Evolutionary conservation across 495 filamentous ascomycete species (phyloP).

Genomic region (Talaromyces ruber): DNA sequence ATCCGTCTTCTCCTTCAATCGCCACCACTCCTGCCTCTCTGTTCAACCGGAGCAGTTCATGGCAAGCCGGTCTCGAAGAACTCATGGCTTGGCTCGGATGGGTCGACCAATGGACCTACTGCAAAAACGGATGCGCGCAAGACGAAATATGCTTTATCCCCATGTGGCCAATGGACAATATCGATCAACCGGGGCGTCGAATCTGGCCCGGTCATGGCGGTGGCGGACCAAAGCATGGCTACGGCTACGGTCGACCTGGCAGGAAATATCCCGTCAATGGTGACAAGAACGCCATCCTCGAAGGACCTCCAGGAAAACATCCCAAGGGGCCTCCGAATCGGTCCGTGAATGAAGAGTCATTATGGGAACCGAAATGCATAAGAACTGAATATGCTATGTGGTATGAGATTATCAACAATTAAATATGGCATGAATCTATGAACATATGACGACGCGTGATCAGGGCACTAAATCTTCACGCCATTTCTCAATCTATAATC

Average conservation of each 20-base stretch:
- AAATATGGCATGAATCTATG: not conserved
- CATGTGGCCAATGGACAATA: not conserved
- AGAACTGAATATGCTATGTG: not conserved
- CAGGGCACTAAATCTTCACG: not conserved
- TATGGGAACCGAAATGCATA: not conserved
- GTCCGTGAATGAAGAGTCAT: not conserved
- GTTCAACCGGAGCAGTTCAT: not conserved
- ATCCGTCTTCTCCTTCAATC: not conserved
- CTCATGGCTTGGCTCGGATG: not conserved
- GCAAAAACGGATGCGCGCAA: not conserved
- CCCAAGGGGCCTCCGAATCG: not conserved
- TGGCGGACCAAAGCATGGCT: not conserved
- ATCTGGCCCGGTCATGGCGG: not conserved
- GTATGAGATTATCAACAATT: not conserved
- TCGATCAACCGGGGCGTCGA: not conserved
- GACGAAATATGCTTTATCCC: not conserved
- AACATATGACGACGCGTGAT: not conserved
- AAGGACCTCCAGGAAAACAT: not conserved
- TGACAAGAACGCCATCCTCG: not conserved
- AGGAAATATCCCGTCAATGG: not conserved
- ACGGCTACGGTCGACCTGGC: not conserved
- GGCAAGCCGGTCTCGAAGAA: not conserved
- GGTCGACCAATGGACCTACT: not conserved
- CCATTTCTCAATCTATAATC: slow-evolving; percentile 15
- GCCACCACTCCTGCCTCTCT: not conserved